These are phyloP conservation scores for Gremmenia infestans DNA, from an alignment of 2,329 filamentous ascomycete genomes.

Conservation along the genomic window DNA sequence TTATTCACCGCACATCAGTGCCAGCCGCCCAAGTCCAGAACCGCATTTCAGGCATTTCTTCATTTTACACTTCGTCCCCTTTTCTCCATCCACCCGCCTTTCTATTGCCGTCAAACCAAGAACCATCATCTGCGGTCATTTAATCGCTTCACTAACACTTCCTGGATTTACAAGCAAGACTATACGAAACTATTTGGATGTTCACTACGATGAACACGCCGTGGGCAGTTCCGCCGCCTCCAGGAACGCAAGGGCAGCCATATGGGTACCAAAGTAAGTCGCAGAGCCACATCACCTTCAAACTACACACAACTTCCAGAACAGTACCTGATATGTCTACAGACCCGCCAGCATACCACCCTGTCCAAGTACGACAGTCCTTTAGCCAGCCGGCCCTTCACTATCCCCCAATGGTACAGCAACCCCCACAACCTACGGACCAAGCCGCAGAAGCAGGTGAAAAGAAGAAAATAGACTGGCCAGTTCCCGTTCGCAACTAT, in stretches of 20 bases:
- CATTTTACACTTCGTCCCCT: not conserved
- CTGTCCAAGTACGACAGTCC: constrained; percentile 39
- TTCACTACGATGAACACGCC: constrained; percentile 28
- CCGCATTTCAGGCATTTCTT: not conserved
- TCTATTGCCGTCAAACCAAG: not conserved
- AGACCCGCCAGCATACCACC: constrained; percentile 39
- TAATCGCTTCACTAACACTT: constrained; percentile 24
- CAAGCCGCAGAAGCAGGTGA: constrained; percentile 32
- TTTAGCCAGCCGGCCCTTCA: constrained; percentile 32
- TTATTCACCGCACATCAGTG: not conserved
- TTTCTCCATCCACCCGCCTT: not conserved
- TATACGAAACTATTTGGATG: constrained; percentile 14
- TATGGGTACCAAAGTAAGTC: constrained; percentile 30
- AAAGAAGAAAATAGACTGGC: constrained; percentile 65
- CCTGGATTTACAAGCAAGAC: constrained; percentile 13
- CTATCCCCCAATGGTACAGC: constrained; percentile 36
- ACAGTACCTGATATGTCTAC: constrained; percentile 28
- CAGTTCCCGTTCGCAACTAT: constrained; percentile 76
- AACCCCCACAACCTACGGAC: constrained; percentile 17
- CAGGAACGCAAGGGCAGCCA: constrained; percentile 34
- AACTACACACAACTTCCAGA: not conserved
- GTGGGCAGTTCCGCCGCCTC: constrained; percentile 33
- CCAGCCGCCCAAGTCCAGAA: not conserved
- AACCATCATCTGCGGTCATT: constrained; percentile 2
- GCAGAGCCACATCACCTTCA: not conserved